Conservation (phyloP, 257 asterid species). For the Capsicum rhomboideum region DNA sequence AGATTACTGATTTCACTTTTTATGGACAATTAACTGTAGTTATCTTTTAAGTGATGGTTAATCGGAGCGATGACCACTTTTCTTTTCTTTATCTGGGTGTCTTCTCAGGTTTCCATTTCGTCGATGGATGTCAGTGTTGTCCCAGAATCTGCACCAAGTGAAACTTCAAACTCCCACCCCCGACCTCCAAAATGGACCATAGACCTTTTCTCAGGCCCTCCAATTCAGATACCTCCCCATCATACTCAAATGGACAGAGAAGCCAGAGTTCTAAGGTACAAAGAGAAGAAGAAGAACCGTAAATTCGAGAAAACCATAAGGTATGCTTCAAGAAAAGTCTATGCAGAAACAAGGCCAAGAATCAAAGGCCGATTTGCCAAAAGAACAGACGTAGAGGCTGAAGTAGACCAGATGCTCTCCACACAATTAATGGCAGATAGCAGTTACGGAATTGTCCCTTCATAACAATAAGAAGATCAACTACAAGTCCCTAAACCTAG, state of each 20-base stretch:
- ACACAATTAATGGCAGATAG: slow-evolving; percentile 29
- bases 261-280: slow-evolving; percentile 68
- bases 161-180: slow-evolving; percentile 33
- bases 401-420: slow-evolving; percentile 52
- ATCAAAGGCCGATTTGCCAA: slow-evolving; percentile 80
- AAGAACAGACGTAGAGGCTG: slow-evolving; percentile 31
- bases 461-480: neutral
- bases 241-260: slow-evolving; percentile 58
- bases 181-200: slow-evolving; percentile 49
- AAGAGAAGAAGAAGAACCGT: slow-evolving; percentile 78
- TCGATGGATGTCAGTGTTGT: slow-evolving; percentile 55
- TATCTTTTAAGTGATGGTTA: neutral
- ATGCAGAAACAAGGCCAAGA: slow-evolving; percentile 80
- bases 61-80: neutral
- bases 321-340: slow-evolving; percentile 87
- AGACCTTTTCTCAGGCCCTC: slow-evolving; percentile 42
- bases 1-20: neutral
- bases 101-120: slow-evolving; percentile 45
- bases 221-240: slow-evolving; percentile 36
- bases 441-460: slow-evolving; percentile 60
- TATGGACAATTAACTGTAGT: neutral
- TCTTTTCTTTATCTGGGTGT: neutral
- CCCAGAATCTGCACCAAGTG: slow-evolving; percentile 49
- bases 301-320: slow-evolving; percentile 76
- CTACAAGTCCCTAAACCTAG: neutral